phyloP scores from a whole-genome alignment of 805 yeast genomes.

The Candida pseudofarinosa region DNA sequence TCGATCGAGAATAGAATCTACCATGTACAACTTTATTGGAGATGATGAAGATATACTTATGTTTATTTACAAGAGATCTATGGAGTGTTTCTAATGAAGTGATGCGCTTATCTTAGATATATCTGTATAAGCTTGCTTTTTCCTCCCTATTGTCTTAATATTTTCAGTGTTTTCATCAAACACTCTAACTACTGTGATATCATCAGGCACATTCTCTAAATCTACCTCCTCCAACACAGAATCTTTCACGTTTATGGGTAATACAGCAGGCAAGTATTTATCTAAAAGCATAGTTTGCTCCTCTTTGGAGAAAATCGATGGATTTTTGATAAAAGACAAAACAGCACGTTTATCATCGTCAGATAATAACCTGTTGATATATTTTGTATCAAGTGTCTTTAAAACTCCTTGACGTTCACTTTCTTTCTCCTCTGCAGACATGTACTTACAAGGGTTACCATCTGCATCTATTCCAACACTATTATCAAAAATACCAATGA shows the following conservation, averaged over 20 bases:
- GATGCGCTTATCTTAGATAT: background rate
- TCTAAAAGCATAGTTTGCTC: slow-evolving; percentile 40
- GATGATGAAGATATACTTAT: background rate
- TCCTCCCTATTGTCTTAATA: slow-evolving; percentile 52
- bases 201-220: slow-evolving; percentile 45
- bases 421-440: slow-evolving; percentile 26
- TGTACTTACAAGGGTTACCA: slow-evolving; percentile 36
- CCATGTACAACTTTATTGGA: no score
- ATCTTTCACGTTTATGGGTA: slow-evolving; percentile 46
- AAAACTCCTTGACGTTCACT: slow-evolving; percentile 18
- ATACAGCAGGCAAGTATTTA: slow-evolving; percentile 51
- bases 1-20: no score
- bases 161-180: slow-evolving; percentile 57
- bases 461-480: slow-evolving; percentile 46
- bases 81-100: background rate
- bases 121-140: slow-evolving; percentile 41
- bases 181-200: slow-evolving; percentile 47
- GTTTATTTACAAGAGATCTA: background rate
- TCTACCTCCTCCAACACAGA: slow-evolving; percentile 32
- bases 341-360: slow-evolving; percentile 40
- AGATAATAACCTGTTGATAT: slow-evolving; percentile 22
- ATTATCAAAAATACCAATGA: slow-evolving; percentile 41
- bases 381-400: slow-evolving; percentile 16
- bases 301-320: slow-evolving; percentile 33
- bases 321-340: slow-evolving; percentile 38